phyloP scores from a whole-genome alignment of 2,329 filamentous ascomycete genomes.

The Aspergillus amoenus region DNA sequence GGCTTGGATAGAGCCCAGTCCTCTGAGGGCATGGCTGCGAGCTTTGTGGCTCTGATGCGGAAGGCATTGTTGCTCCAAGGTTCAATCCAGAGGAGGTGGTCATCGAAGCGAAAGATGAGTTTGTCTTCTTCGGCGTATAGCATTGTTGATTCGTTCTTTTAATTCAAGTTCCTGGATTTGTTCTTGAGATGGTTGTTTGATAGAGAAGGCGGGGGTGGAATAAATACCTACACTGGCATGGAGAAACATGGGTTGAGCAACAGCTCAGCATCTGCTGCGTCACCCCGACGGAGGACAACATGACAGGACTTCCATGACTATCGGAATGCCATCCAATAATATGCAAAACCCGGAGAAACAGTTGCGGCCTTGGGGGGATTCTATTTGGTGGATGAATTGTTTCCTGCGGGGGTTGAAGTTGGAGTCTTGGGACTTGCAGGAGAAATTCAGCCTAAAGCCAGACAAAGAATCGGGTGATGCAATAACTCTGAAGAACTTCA shows the following conservation, averaged over 20 bases:
- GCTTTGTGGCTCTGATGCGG: slow-evolving; percentile 39
- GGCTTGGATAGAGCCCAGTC: slow-evolving; percentile 36
- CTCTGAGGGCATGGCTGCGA: slow-evolving; percentile 35
- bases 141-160: slow-evolving; percentile 22
- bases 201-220: neutral
- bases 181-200: neutral
- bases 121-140: slow-evolving; percentile 34
- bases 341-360: neutral
- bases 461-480: neutral
- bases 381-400: slow-evolving; percentile 9
- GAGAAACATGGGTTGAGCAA: neutral
- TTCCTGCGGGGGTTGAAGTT: neutral
- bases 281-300: neutral
- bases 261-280: neutral
- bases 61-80: slow-evolving; percentile 42
- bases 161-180: neutral
- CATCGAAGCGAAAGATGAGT: slow-evolving; percentile 39
- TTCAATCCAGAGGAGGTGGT: slow-evolving; percentile 39
- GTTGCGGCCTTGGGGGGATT: neutral
- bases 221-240: neutral
- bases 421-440: neutral
- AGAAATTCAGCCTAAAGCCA: slow-evolving; percentile 13
- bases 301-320: neutral
- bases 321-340: neutral
- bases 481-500: too few relatives aligned